Conservation (phyloP, 257 asterid genomes). For the Schizonepeta tenuifolia region DNA sequence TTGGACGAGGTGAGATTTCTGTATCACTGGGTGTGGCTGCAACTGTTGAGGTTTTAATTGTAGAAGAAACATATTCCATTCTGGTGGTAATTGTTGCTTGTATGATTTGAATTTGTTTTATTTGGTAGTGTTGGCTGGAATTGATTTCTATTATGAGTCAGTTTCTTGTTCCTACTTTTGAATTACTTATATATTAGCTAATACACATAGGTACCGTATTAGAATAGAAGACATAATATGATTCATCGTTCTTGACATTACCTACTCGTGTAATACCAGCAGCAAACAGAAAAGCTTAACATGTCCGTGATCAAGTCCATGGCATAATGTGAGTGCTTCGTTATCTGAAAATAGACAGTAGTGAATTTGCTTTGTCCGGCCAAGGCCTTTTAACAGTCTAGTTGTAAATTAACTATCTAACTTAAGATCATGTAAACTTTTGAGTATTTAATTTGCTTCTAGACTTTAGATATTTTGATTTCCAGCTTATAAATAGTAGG, state of each 20-base stretch:
- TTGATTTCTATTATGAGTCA: constrained; percentile 14
- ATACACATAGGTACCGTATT: not conserved
- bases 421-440: not conserved
- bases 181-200: constrained; percentile 1
- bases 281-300: not conserved
- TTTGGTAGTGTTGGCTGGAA: constrained; percentile 21
- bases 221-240: not conserved
- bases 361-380: not conserved
- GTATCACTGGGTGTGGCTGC: constrained; percentile 30
- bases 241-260: constrained; percentile 22
- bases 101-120: constrained; percentile 29
- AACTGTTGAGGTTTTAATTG: constrained; percentile 33
- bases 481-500: not conserved
- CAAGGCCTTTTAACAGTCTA: not conserved
- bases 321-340: not conserved
- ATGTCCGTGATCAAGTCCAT: not conserved
- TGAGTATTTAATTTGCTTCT: not conserved
- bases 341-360: not conserved
- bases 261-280: constrained; percentile 4
- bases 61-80: constrained; percentile 27
- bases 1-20: constrained; percentile 31
- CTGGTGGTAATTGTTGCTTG: constrained; percentile 27
- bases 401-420: not conserved
- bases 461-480: not conserved
- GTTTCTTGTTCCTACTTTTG: constrained; percentile 3